Base-by-base conservation (phyloP, 2,329 filamentous ascomycete genomes). In the Verticillium alfalfae region DNA sequence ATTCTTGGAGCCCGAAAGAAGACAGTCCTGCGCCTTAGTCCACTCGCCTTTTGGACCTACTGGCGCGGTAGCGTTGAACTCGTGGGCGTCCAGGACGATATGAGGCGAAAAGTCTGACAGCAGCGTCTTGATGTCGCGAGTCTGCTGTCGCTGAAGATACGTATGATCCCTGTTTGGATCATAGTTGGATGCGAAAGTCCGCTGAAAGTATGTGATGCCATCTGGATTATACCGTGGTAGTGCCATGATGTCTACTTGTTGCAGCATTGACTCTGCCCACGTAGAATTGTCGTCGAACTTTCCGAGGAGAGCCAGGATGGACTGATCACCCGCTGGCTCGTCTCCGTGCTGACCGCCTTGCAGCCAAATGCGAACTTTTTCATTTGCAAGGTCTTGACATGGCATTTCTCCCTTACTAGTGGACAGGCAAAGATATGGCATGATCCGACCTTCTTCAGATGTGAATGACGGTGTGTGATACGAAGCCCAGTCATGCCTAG, bases 401-500 rank as follows among this genome's bases (percentile, higher is more conserved):
- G 45, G 37, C 55, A 57, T 16, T 39, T 34, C 34, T 34, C n/a
- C 45, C 5, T 22, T 18, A 12, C 18, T 52, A 52, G 16, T 52
- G n/a, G 63, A 63, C 2, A 66, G 62, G 55, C 59, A 62, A 49
- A 66, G 31, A 57, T 64, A 65, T 1, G 63, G 62, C 26, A 66
- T 62, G 13, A 64, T 37, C 5, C 65, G 62, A 22, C 61, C 60
- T 41, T 66, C 65, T 67, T 69, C 67, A 2, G 67, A 69, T 26
- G 36, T 54, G 57, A 67, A 67, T 52, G 58, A 41, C 0, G 65
- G 56, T 34, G 34, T 61, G 59, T 66, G 62, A 57, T 69, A 69
- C 2, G 62, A 66, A 64, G 68, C 65, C 66, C 66, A 69, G 12
- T 63, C 61, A 59, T 69, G 66, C 31, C 67, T 63, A 5, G 62